Evolutionary conservation across 331 rosid species (phyloP).

Genomic region (Stylosanthes scabra): DNA sequence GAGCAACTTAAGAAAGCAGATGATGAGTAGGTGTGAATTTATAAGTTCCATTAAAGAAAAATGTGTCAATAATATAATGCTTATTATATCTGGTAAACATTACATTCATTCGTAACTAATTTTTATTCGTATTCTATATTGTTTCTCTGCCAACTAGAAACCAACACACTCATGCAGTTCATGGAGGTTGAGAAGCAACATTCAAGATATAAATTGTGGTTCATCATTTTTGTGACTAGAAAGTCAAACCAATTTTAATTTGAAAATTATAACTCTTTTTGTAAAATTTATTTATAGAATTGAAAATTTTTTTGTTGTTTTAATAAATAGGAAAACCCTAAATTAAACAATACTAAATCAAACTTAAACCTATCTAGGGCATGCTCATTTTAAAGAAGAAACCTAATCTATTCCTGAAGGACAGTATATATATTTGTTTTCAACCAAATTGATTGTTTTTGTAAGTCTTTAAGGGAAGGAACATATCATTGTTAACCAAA

Average conservation of each 20-base stretch:
- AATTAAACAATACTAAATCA: too few species aligned
- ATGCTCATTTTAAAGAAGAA: background rate
- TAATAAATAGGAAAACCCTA: too few species aligned
- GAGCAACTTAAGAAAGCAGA: background rate
- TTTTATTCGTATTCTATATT: background rate
- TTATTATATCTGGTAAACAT: too few species aligned
- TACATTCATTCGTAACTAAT: too few species aligned
- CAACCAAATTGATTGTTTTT: background rate
- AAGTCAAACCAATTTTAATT: background rate
- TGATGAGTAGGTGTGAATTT: background rate
- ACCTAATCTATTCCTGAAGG: background rate
- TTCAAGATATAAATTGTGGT: background rate
- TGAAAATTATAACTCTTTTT: too few species aligned
- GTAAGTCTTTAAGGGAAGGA: background rate
- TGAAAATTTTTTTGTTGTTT: too few species aligned
- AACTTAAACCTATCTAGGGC: background rate
- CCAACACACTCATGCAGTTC: background rate
- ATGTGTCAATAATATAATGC: background rate
- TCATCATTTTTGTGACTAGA: background rate
- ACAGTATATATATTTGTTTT: background rate
- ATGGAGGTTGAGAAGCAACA: conserved; percentile 12
- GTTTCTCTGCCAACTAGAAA: background rate
- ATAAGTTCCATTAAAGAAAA: background rate
- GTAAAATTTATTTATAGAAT: too few species aligned
- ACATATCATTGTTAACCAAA: conserved; percentile 31